Conservation (phyloP, 1,284 basidiomycete genomes). For the Trametes pubescens region DNA sequence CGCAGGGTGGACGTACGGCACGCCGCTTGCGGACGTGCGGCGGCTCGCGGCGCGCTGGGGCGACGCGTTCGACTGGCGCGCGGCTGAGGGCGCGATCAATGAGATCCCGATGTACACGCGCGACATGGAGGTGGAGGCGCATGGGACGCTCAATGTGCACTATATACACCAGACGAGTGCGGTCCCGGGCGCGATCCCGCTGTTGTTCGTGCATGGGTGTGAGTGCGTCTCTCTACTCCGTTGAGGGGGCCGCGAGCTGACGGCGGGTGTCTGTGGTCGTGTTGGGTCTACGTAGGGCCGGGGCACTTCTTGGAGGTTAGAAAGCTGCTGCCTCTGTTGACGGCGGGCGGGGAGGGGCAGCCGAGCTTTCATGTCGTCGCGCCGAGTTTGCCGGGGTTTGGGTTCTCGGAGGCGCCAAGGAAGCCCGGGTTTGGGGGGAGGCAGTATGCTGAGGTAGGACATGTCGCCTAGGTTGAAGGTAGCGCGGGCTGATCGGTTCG, state of each 20-base stretch:
- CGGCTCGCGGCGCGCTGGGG: slow-evolving; percentile 54
- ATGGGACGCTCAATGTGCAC: slow-evolving; percentile 54
- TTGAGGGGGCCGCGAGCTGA: too few species aligned
- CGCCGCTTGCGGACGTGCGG: slow-evolving; percentile 53
- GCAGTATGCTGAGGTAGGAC: slow-evolving; percentile 34
- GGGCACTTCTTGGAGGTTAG: slow-evolving; percentile 49
- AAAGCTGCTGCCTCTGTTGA: slow-evolving; percentile 29
- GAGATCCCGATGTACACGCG: slow-evolving; percentile 57
- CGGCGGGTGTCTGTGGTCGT: too few species aligned
- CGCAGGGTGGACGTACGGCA: slow-evolving; percentile 56
- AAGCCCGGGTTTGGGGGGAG: slow-evolving; percentile 44
- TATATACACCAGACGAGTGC: slow-evolving; percentile 58
- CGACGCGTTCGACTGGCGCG: slow-evolving; percentile 57
- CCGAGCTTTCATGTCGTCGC: slow-evolving; percentile 50
- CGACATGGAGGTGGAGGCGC: slow-evolving; percentile 52
- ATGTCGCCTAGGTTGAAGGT: neutral
- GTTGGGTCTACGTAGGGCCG: slow-evolving; percentile 44
- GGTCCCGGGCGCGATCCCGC: slow-evolving; percentile 52
- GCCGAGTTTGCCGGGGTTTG: slow-evolving; percentile 47
- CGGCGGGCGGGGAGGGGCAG: slow-evolving; percentile 8
- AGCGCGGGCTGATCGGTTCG: neutral
- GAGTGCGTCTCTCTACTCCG: too few species aligned
- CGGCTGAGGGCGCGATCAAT: slow-evolving; percentile 54
- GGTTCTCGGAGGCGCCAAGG: slow-evolving; percentile 40
- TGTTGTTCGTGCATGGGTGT: slow-evolving; percentile 65